Percentiles rank a stretch among this genome's conserved stretches.
phyloP scores from a whole-genome alignment of 2,329 filamentous ascomycete species.

The Aureobasidium subglaciale region DNA sequence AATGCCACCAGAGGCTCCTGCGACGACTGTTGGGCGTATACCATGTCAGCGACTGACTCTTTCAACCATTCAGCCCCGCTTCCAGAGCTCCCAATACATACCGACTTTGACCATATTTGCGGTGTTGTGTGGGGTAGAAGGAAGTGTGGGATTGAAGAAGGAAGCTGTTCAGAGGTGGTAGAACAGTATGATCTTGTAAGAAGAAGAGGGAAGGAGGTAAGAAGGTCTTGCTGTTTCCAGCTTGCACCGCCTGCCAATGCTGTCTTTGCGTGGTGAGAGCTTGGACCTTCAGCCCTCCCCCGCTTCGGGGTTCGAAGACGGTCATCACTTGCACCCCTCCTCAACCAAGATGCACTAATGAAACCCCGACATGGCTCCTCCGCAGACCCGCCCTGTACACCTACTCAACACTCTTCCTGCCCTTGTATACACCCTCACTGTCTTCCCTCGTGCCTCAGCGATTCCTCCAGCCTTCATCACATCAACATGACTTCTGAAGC shows the following conservation, averaged over 20 bases:
- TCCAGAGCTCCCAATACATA: conserved; percentile 1
- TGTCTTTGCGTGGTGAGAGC: conserved; percentile 5
- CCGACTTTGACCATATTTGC: conserved; percentile 23
- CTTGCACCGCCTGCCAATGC: not conserved
- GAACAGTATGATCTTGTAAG: not conserved
- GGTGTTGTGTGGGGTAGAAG: conserved; percentile 4
- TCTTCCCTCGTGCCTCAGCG: not conserved
- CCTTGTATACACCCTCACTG: not conserved
- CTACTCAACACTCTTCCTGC: not conserved
- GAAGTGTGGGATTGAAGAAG: not conserved
- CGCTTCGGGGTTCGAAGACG: not conserved
- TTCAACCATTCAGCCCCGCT: not conserved
- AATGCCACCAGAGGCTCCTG: conserved; percentile 96
- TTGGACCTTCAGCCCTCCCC: not conserved
- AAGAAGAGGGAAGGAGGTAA: conserved; percentile 2
- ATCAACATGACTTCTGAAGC: not conserved
- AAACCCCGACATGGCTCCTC: not conserved
- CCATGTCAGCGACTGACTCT: conserved; percentile 1
- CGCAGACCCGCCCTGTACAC: not conserved
- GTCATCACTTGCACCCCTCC: not conserved
- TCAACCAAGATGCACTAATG: not conserved
- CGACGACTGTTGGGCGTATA: conserved; percentile 53
- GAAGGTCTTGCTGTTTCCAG: not conserved
- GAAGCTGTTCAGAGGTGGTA: not conserved
- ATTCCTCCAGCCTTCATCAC: not conserved